Percentiles rank a stretch among this genome's conserved stretches.
Conservation (phyloP, 2,329 filamentous ascomycete genomes). For the Arthrocladium fulminans region DNA sequence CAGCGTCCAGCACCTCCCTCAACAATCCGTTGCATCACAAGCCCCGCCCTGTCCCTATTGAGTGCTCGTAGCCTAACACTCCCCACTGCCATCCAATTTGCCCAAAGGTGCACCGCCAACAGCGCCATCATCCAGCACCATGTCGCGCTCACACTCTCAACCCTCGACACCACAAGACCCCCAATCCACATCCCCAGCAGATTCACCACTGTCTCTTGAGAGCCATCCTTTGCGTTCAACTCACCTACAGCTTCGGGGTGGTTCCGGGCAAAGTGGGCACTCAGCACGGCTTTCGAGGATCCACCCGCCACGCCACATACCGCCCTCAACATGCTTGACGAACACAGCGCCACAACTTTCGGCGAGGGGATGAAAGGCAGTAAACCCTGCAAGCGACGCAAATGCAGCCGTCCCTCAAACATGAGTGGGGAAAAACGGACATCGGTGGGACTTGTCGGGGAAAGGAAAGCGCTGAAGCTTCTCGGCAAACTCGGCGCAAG, state of each 20-base stretch:
- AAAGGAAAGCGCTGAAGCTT: conserved; percentile 30
- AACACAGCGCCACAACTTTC: conserved; percentile 41
- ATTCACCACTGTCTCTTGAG: conserved; percentile 88
- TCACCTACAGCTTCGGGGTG: conserved; percentile 72
- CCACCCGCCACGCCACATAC: conserved; percentile 86
- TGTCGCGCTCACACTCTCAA: conserved; percentile 63
- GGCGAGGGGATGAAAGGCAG: neutral
- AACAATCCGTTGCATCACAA: conserved; percentile 48
- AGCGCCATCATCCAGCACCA: conserved; percentile 64
- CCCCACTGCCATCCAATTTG: conserved; percentile 78
- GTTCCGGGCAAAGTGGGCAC: conserved; percentile 78
- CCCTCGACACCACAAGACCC: conserved; percentile 66
- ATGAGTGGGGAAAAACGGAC: neutral
- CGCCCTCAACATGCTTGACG: conserved; percentile 53
- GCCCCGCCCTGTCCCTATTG: conserved; percentile 76
- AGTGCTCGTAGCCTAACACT: conserved; percentile 74
- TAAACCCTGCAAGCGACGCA: neutral
- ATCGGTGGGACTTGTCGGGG: neutral
- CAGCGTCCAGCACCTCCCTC: conserved; percentile 19
- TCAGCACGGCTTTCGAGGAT: conserved; percentile 81
- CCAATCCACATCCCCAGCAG: conserved; percentile 78
- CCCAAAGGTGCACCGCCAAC: conserved; percentile 66
- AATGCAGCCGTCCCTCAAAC: neutral
- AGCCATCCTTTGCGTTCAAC: conserved; percentile 90
- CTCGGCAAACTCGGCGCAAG: conserved; percentile 65